A percentile compares a stretch with the other conserved stretches of the same genome.
phyloP scores from a whole-genome alignment of 208 protist genomes.

The Trypanosoma congolense region DNA sequence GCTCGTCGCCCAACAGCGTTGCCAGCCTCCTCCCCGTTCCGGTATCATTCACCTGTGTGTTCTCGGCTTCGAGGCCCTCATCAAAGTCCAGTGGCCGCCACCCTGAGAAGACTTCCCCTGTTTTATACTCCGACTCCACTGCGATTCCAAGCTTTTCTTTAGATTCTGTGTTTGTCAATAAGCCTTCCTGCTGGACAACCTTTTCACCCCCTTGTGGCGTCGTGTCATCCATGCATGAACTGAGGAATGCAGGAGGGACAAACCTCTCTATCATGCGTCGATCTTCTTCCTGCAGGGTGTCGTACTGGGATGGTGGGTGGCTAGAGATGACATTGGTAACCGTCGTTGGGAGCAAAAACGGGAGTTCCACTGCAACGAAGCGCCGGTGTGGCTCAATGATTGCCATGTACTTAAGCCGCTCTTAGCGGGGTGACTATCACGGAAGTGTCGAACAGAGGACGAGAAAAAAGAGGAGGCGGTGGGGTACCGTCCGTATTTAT shows the following conservation, averaged over 20 bases:
- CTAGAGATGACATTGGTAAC: slow-evolving; percentile 6
- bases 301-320: background rate
- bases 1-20: slow-evolving; percentile 1
- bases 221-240: slow-evolving; percentile 30
- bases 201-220: background rate
- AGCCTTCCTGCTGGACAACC: slow-evolving; percentile 1
- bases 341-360: slow-evolving; percentile 42
- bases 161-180: background rate
- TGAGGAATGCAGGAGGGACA: slow-evolving; percentile 41
- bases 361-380: slow-evolving; percentile 68
- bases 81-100: slow-evolving; percentile 27
- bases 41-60: background rate
- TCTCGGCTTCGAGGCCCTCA: slow-evolving; percentile 8
- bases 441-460: background rate
- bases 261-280: slow-evolving; percentile 42
- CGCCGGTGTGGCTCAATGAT: slow-evolving; percentile 27
- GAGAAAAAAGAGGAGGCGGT: background rate
- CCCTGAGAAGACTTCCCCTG: slow-evolving; percentile 23
- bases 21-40: background rate
- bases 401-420: slow-evolving; percentile 3
- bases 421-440: background rate
- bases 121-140: slow-evolving; percentile 16
- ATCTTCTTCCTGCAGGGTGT: slow-evolving; percentile 1
- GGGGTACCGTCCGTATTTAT: no score
- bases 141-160: slow-evolving; percentile 14